Base-by-base conservation (phyloP, 768 basidiomycete genomes). In the Phylloporus arenicola region DNA sequence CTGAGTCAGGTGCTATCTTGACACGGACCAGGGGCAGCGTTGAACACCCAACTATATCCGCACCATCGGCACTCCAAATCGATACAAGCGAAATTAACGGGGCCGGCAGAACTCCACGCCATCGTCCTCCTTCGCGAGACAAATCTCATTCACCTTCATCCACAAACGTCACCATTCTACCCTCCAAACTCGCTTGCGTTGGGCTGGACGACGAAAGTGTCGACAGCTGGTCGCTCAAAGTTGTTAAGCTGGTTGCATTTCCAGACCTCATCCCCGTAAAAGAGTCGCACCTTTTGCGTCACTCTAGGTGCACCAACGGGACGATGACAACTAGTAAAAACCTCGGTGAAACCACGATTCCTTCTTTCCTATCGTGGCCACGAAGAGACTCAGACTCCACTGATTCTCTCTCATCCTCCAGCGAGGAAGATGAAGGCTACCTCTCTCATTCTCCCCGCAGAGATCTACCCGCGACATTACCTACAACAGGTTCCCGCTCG, bases 171-270 rank as follows among this genome's bases (percentile, higher is more conserved):
- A 72, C 71, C 39, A 67, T 88, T 11, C 75, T 90, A 5, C 66
- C 77, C n/a, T 78, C 85, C 27, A 86, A 87, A 58, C 75, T 90
- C 29, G 80, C 84, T 9, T 89, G 85, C 58, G 84, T 90, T 30
- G 88, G 88, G 2, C 72, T 89, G 24, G 79, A 80, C 35, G 82
- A 86, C 58, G 82, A 84, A 54, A 72, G 74, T 42, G 77, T 81
- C 30, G 83, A 87, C 50, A 75, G 78, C 43, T 90, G 88, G 88
- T 77, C 78, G 20, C 75, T 84, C 53, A 89, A 90, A 71, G 78
- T 90, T 38, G 73, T 90, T 53, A 87, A 88, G 68, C 75, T 88
- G 13, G 75, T 90, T 34, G 85, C 86, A 6, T 88, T 81, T 63
- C 84, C 86, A 0, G 86, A 88, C 52, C 75, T 88, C 47, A 82